Base-by-base conservation (phyloP, 805 yeast genomes). In the Candida fluviatilis region DNA sequence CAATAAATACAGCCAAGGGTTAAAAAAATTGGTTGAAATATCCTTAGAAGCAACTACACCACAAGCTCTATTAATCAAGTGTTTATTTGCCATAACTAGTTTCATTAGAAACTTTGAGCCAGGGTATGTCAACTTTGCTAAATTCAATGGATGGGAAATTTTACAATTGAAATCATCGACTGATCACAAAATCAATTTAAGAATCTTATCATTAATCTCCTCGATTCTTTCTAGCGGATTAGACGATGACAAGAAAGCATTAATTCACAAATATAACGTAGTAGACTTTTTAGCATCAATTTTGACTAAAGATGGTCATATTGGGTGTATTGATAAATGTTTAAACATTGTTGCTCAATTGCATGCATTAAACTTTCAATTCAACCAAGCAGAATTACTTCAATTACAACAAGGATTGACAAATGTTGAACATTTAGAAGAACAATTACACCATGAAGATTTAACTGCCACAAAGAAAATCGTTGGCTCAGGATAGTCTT, bases 51-150 rank as follows among this genome's bases (percentile, higher is more conserved):
- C 51, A 2, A 17, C 38, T 1, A 43, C 51, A 10, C 36, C 54
- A 4, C 39, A 40, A 18, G 55, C 38, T 3, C 74, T 78, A 18
- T 66, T 73, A 37, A 58, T 75, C 24, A 90, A 90, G 56, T 80
- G 87, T 0, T 54, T 89, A 18, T 86, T 84, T 55, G 96, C 97
- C 0, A 60, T 91, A 13, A 76, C 95, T 0, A 79, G 82, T 28
- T 66, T 81, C 11, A 60, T 88, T 5, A 77, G 95, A 53, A 90
- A 91, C 61, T 81, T 78, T 52, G 60, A 64, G 18, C 62, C 61
- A 0, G 82, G 80, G 2, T 78, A 78, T 41, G 60, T 64, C 4
- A 55, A 66, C 43, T 91, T 93, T 50, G 75, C 66, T 29, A 56
- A 65, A 21, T 47, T 58, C 4, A 57, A 74, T 13, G 97, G 97